A percentile compares a stretch with the other conserved stretches of the same genome.
phyloP scores from a whole-genome alignment of 2,329 filamentous ascomycete genomes.

The Sporothrix curviconia region DNA sequence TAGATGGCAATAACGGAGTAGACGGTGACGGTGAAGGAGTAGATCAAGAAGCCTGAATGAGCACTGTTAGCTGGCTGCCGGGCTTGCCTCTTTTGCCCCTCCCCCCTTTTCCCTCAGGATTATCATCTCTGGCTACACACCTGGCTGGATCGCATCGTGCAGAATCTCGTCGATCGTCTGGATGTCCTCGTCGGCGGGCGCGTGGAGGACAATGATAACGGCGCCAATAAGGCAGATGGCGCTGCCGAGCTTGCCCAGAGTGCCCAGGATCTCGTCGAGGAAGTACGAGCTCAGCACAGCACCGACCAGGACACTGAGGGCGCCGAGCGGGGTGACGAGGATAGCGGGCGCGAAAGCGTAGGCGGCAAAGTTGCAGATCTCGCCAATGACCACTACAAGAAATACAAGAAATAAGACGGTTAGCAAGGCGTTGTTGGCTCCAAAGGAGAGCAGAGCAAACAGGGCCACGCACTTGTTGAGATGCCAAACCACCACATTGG shows the following conservation, averaged over 20 bases:
- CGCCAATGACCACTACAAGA: slow-evolving; percentile 73
- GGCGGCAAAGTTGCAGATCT: slow-evolving; percentile 94
- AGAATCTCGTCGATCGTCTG: slow-evolving; percentile 87
- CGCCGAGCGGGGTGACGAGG: slow-evolving; percentile 88
- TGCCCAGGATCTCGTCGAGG: slow-evolving; percentile 81
- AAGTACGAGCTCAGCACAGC: slow-evolving; percentile 94
- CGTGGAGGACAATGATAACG: slow-evolving; percentile 95
- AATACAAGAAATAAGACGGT: not conserved
- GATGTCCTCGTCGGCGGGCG: slow-evolving; percentile 87
- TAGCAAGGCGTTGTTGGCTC: slow-evolving; percentile 1
- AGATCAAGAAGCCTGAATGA: slow-evolving; percentile 73
- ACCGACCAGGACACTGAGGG: slow-evolving; percentile 88
- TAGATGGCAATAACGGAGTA: slow-evolving; percentile 97
- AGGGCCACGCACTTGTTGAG: slow-evolving; percentile 60
- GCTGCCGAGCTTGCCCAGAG: slow-evolving; percentile 86
- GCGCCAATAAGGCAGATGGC: slow-evolving; percentile 94
- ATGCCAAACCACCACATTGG: slow-evolving; percentile 98
- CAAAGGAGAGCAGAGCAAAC: not conserved
- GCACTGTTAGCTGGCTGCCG: too few relatives aligned
- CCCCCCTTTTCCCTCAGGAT: too few relatives aligned
- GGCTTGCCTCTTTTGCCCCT: too few relatives aligned
- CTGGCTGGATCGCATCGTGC: slow-evolving; percentile 81
- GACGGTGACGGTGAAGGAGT: slow-evolving; percentile 69
- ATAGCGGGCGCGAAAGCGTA: slow-evolving; percentile 99
- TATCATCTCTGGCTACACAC: too few relatives aligned